phyloP scores from a whole-genome alignment of 2,329 filamentous ascomycete species.

The Periconia sp. region DNA sequence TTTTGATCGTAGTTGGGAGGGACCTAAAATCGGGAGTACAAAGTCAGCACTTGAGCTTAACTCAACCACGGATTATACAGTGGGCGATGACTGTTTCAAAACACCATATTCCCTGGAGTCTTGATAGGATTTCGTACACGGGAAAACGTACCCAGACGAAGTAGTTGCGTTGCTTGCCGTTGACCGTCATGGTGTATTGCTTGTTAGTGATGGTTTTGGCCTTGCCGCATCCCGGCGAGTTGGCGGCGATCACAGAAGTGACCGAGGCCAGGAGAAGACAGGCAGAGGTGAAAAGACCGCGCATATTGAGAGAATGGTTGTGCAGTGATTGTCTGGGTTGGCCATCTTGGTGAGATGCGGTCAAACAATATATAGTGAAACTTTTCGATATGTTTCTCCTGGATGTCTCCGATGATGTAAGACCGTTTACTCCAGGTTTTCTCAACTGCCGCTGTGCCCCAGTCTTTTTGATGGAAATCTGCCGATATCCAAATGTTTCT shows the following conservation, averaged over 20 bases:
- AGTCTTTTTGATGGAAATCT: slow-evolving; percentile 1
- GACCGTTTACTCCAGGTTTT: not conserved
- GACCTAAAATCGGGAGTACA: too few relatives aligned
- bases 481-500: slow-evolving; percentile 8
- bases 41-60: too few relatives aligned
- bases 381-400: not conserved
- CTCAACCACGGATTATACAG: too few relatives aligned
- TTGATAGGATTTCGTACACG: too few relatives aligned
- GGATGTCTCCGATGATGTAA: slow-evolving; percentile 3
- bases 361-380: not conserved
- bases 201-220: slow-evolving; percentile 14
- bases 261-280: slow-evolving; percentile 14
- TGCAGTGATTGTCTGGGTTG: not conserved
- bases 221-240: slow-evolving; percentile 18
- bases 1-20: slow-evolving; percentile 45
- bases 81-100: too few relatives aligned
- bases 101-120: too few relatives aligned
- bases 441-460: slow-evolving; percentile 6
- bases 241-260: slow-evolving; percentile 7
- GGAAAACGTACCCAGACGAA: slow-evolving; percentile 43
- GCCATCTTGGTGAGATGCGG: not conserved
- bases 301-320: slow-evolving; percentile 5
- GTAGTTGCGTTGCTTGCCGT: slow-evolving; percentile 44
- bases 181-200: slow-evolving; percentile 27
- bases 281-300: slow-evolving; percentile 7